phyloP scores from a whole-genome alignment of 257 asterid genomes.

The Knoxia roxburghii region DNA sequence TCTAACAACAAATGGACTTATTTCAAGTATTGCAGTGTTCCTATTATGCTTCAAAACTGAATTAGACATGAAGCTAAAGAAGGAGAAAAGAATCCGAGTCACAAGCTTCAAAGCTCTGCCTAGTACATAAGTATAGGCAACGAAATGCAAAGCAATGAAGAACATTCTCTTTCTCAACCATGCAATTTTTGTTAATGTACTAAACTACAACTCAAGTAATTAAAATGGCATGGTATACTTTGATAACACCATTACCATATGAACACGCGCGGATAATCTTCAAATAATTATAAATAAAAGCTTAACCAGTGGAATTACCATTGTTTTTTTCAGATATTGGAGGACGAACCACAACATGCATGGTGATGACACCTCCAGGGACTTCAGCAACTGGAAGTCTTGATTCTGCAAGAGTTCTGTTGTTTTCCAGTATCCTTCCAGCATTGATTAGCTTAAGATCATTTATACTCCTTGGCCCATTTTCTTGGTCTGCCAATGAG shows the following conservation, averaged over 20 bases:
- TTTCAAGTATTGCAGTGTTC: neutral
- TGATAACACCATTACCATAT: too few relatives aligned
- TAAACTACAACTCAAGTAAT: neutral
- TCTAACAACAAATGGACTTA: neutral
- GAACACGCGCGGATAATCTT: neutral
- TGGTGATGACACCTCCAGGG: conserved; percentile 81
- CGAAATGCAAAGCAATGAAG: neutral
- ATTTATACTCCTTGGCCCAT: conserved; percentile 63
- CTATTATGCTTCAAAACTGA: neutral
- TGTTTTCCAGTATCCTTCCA: conserved; percentile 86
- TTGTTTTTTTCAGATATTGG: conserved; percentile 56
- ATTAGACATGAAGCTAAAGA: neutral
- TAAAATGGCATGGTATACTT: neutral
- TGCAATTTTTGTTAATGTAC: neutral
- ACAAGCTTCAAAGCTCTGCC: neutral
- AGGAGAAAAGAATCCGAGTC: neutral
- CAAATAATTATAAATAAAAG: too few relatives aligned
- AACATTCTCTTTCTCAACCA: neutral
- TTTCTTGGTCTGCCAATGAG: conserved; percentile 55
- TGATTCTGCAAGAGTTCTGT: conserved; percentile 67
- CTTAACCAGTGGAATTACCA: conserved; percentile 37
- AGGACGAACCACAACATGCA: conserved; percentile 85
- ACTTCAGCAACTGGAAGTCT: conserved; percentile 74
- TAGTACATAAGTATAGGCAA: neutral
- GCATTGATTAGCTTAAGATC: conserved; percentile 83